Base-by-base conservation (phyloP, 306 rosid species). In the Spatholobus suberectus region DNA sequence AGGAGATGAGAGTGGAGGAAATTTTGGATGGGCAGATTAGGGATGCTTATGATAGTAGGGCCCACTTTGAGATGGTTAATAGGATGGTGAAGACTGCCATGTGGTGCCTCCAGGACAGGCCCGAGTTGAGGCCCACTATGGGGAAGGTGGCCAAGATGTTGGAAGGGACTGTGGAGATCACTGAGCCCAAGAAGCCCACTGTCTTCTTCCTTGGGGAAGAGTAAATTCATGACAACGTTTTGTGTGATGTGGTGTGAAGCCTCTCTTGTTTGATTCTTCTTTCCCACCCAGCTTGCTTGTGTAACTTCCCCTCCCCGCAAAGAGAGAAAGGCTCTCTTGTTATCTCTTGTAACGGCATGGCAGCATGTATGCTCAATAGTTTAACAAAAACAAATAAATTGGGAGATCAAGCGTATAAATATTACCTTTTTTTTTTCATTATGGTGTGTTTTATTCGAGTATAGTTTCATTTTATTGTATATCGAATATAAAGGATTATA, bases 81-180 rank as follows among this genome's bases (percentile, higher is more conserved):
- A 89, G 98, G 8, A 96, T 96, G 99, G 92, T 96, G 9, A 87
- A 89, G 84, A 93, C 99, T 13, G 93, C 99, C 0, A 93, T 96
- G 94, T 93, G 99, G 99, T 96, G 99, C 83, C 87, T 96, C 17
- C 98, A 96, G 15, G 92, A 88, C 27, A 87, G 89, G 46, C 97
- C 97, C 47, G 98, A 96, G 82, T 65, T 71, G 83, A 89, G 99
- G 82, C 99, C 98, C 13, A 83, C 99, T 0, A 96, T 96, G 99
- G 99, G 99, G 7, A 92, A 96, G 41, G 98, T 92, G 14, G 97
- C 97, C n/a, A 96, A 93, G 92, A 92, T 96, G 98, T 38, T 96
- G 44, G 99, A 96, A 87, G 98, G 98, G 70, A 93, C 97, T 14
- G 91, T 90, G 75, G 99, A 96, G 83, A 95, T 95, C 63, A 80